Evolutionary conservation across 352 stramenopile species (phyloP), one percentile per base, ranked within the genome.

Genomic region (Phytopythium aichiense): DNA sequence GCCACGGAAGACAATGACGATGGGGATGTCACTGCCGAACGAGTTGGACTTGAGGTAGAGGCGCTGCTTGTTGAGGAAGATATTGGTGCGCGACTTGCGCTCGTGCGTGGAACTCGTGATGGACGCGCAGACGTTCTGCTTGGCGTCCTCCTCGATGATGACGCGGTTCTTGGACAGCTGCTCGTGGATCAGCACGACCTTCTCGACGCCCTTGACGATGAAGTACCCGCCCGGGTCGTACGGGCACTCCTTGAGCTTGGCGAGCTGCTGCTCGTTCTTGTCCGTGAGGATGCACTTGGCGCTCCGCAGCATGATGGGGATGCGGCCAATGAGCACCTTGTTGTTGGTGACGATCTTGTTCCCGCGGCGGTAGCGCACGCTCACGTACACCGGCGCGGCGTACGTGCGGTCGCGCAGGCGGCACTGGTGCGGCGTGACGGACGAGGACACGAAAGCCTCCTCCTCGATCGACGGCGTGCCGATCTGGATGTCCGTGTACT

Each of bases 191-290:
- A 99, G 78, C 74, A 99, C 98, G 20, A 99, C 98, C 69, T 99
- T 99, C 74, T 99, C 97, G 1, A 97, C 84, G 48, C 96, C 97
- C 67, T 99, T 98, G 30, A 99, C 95, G 65, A 99, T 95, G 64
- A 99, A 99, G 75, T 99, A 99, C 62, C 98, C 98, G 66, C 98
- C 98, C 25, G 98, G 97, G 79, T 99, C 98, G 73, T 99, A 99
- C 22, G 97, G 96, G 73, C 98, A 99, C 85, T 99, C 98, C 74
- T 99, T 98, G 71, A 99, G 93, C 56, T 88, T 89, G 33, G 96
- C 96, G 58, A 99, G 76, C 75, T 99, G 84, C 6, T 80, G 79
- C 62, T 99, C 91, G 45, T 83, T 92, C 71, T 99, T 99, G 28
- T 91, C 93, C 25, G 82, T 81, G 30, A 99, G 87, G 25, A 99